Conservation (phyloP, 768 basidiomycete genomes). For the Termitomyces sp. region DNA sequence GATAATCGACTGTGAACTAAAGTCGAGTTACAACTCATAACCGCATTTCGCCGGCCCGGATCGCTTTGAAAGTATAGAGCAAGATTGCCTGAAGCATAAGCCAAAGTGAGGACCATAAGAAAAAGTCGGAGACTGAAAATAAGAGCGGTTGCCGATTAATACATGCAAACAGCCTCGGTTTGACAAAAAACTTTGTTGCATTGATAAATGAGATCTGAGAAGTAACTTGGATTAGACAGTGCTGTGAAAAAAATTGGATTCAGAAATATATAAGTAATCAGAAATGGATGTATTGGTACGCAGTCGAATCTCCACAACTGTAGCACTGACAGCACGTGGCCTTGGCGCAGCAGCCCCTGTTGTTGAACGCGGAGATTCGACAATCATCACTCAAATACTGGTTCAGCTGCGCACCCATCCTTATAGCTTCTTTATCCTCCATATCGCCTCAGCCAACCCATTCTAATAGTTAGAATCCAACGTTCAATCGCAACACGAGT, state of each 20-base stretch:
- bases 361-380: conserved; percentile 1
- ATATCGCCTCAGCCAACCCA: not conserved
- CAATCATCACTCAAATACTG: not conserved
- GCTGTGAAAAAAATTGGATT: not conserved
- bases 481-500: not conserved
- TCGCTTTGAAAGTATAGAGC: too few relatives aligned
- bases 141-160: not conserved
- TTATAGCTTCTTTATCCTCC: not conserved
- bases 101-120: not conserved
- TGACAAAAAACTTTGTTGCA: not conserved
- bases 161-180: not conserved
- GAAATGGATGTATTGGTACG: not conserved
- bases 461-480: not conserved
- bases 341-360: not conserved
- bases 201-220: not conserved
- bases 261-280: too few relatives aligned
- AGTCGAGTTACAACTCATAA: too few relatives aligned
- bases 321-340: conserved; percentile 1
- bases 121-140: not conserved
- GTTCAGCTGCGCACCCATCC: not conserved
- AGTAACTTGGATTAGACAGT: too few relatives aligned
- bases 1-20: too few relatives aligned
- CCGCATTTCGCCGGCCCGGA: too few relatives aligned
- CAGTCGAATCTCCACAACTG: not conserved
- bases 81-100: too few relatives aligned